Evolutionary conservation across 2,329 filamentous ascomycete species (phyloP).

Genomic region (Colletotrichum trifolii): DNA sequence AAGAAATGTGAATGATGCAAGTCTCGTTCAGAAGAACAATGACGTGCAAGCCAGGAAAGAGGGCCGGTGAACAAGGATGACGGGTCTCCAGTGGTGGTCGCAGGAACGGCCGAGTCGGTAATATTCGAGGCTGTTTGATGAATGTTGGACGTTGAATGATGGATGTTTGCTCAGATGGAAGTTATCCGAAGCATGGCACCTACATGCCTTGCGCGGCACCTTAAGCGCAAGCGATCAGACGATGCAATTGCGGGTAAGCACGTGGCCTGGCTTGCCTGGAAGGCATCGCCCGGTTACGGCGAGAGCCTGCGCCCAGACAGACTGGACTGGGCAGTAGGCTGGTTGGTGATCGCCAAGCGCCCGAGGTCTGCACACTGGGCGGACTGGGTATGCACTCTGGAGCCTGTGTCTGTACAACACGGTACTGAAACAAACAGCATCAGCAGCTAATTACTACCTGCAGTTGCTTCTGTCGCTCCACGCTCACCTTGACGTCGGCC

Average conservation of each 20-base stretch:
- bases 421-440: too few relatives aligned
- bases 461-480: constrained; percentile 8
- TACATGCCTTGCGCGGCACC: too few relatives aligned
- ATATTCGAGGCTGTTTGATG: neutral
- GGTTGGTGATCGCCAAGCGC: too few relatives aligned
- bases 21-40: constrained; percentile 19
- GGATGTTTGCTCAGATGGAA: too few relatives aligned
- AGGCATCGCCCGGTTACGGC: neutral
- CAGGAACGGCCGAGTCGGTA: neutral
- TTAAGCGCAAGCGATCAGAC: constrained; percentile 6
- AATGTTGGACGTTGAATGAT: neutral
- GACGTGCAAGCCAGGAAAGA: neutral
- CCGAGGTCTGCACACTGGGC: too few relatives aligned
- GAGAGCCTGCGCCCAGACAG: too few relatives aligned
- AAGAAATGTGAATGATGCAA: constrained; percentile 32
- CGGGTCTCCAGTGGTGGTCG: neutral
- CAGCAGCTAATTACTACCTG: too few relatives aligned
- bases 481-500: neutral
- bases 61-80: neutral
- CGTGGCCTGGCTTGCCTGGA: neutral
- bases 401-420: too few relatives aligned
- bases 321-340: too few relatives aligned
- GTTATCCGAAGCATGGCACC: too few relatives aligned
- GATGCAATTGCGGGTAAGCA: neutral
- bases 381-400: too few relatives aligned